phyloP scores from a whole-genome alignment of 805 yeast species.

The Wickerhamomyces mucosus region DNA sequence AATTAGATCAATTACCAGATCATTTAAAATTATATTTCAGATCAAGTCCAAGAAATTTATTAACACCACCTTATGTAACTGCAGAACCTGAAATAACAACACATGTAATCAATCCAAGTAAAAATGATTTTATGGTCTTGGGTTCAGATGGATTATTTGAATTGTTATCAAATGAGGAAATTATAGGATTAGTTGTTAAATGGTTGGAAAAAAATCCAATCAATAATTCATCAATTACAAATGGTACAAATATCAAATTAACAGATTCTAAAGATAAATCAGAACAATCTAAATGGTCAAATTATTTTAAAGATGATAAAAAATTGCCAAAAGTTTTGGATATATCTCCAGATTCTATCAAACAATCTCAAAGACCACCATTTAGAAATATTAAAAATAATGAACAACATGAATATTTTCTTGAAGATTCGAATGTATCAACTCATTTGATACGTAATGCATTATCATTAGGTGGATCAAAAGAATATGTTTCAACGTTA shows the following conservation, averaged over 20 bases:
- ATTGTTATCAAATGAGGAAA: constrained; percentile 84
- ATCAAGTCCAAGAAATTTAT: constrained; percentile 56
- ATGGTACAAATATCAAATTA: not conserved
- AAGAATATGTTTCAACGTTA: constrained; percentile 80
- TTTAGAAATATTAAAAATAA: constrained; percentile 42
- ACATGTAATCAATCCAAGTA: constrained; percentile 57
- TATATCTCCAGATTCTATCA: constrained; percentile 46
- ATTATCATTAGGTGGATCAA: constrained; percentile 76
- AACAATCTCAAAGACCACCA: constrained; percentile 60
- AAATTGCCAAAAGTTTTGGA: constrained; percentile 58
- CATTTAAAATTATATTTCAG: constrained; percentile 78
- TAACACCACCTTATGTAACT: constrained; percentile 95
- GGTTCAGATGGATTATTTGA: constrained; percentile 95
- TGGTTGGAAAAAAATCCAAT: constrained; percentile 75
- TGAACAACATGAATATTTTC: constrained; percentile 32
- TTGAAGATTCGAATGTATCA: constrained; percentile 82
- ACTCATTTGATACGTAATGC: constrained; percentile 95
- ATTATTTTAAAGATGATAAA: constrained; percentile 18
- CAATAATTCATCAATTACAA: constrained; percentile 8
- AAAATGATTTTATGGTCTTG: constrained; percentile 80
- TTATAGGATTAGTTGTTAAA: constrained; percentile 81
- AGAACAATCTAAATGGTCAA: constrained; percentile 12
- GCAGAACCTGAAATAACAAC: constrained; percentile 92
- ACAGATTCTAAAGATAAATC: not conserved
- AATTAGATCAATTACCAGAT: constrained; percentile 53